Conservation (phyloP, 768 basidiomycete genomes). For the Sistotremastrum suecicum region DNA sequence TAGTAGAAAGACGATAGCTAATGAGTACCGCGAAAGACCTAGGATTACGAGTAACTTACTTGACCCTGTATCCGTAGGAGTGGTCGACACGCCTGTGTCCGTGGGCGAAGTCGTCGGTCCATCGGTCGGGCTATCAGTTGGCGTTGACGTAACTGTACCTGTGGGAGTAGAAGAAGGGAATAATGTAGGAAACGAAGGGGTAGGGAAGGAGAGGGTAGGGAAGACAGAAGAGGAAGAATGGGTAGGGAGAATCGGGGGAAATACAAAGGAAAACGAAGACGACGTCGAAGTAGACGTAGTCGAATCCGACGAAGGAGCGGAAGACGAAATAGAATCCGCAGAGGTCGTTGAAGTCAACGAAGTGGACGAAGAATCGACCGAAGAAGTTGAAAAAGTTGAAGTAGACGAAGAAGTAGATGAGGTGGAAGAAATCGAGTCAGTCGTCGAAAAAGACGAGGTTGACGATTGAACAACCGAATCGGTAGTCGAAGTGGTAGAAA, state of each 20-base stretch:
- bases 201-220: no score
- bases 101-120: background rate
- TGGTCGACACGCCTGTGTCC: background rate
- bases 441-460: background rate
- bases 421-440: background rate
- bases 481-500: conserved; percentile 3
- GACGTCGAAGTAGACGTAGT: background rate
- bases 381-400: background rate
- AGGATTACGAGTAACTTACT: no score
- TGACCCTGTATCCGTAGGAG: background rate
- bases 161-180: conserved; percentile 28
- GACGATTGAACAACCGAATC: background rate
- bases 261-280: background rate
- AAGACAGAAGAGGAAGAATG: no score
- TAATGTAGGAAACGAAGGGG: background rate
- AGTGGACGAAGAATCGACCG: background rate
- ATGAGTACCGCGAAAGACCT: no score
- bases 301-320: no score
- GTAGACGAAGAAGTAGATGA: background rate
- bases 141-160: conserved; percentile 19
- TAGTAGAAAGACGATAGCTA: no score
- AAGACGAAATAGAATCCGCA: no score
- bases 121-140: background rate
- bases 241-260: background rate
- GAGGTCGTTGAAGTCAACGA: background rate